A percentile compares a stretch with the other conserved stretches of the same genome.
These are phyloP conservation scores for Cercospora sp. DNA, from an alignment of 2,329 filamentous ascomycete species.

Conservation along the genomic window DNA sequence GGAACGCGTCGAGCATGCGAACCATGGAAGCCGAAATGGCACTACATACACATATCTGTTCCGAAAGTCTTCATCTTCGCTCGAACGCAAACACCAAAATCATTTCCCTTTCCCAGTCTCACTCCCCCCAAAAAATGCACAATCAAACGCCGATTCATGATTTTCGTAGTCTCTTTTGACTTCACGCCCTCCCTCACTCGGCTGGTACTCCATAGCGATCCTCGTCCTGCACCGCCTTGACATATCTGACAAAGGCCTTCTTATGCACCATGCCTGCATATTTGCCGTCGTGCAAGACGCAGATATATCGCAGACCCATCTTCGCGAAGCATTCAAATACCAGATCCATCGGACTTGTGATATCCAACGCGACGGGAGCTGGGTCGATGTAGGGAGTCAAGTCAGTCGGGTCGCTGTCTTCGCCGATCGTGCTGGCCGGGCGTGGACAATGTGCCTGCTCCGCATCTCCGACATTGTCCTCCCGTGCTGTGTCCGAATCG, in stretches of 20 bases:
- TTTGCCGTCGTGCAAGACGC: constrained; percentile 77
- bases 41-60: not conserved
- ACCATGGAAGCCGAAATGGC: not conserved
- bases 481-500: constrained; percentile 17
- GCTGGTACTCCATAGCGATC: constrained; percentile 21
- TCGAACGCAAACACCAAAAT: constrained; percentile 1
- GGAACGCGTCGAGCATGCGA: not conserved
- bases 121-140: constrained; percentile 2
- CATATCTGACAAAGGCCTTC: constrained; percentile 93
- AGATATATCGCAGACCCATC: constrained; percentile 87
- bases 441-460: not conserved
- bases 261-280: constrained; percentile 94
- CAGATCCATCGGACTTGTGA: constrained; percentile 86
- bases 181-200: not conserved
- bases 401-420: constrained; percentile 66
- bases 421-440: not conserved
- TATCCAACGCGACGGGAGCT: constrained; percentile 82
- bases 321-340: constrained; percentile 98
- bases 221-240: constrained; percentile 73
- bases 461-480: constrained; percentile 16
- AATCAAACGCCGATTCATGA: constrained; percentile 12
- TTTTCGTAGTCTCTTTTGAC: not conserved
- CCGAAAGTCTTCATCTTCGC: constrained; percentile 3
- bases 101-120: not conserved
- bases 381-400: constrained; percentile 92